Evolutionary conservation across 768 basidiomycete genomes (phyloP), one percentile per base, ranked within the genome.

Genomic region (Artomyces pyxidatus): DNA sequence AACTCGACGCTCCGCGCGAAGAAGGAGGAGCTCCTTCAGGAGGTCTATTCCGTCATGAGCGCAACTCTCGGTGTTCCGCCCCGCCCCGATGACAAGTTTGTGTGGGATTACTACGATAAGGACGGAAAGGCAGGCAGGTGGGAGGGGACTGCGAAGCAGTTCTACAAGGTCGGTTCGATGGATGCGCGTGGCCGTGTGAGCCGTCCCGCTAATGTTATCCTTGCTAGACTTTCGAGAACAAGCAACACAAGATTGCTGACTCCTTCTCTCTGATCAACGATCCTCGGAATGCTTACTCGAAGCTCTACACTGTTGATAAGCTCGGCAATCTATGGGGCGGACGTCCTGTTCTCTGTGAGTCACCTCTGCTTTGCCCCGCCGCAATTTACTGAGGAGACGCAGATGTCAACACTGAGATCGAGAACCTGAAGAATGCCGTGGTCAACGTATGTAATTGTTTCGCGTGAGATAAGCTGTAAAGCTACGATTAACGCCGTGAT

Each of bases 261-360:
- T 83, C 76, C 2, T 95, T 98, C 74, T 95, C 92, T 30, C 76
- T 98, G 11, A 91, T 98, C 65, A 85, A 98, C 59, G 95, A 98
- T 63, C 94, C 95, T 9, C 78, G 95, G 22, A 94, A 97, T 61
- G 70, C 71, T 17, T 91, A 85, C 64, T 75, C 74, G 43, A 85
- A 81, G 65, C 73, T 95, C 14, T 94, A 94, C 69, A 91, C 91
- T 1, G 92, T 97, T 16, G 83, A 94, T 59, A 85, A 88, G 59
- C 81, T 97, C 29, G 94, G 94, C 14, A 97, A 97, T 59, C 71
- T 98, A 44, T 91, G 87, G 84, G 88, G 87, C 52, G 91, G 83
- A 5, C 75, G 89, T 4, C 78, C 84, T 16, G 83, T 97, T 22
- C 74, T 84, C 26, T 96, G 90, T 95, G 61, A 65, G 84, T 69